phyloP scores from a whole-genome alignment of 371 early-diverging fungal genomes.

The Dichotomocladium elegans region DNA sequence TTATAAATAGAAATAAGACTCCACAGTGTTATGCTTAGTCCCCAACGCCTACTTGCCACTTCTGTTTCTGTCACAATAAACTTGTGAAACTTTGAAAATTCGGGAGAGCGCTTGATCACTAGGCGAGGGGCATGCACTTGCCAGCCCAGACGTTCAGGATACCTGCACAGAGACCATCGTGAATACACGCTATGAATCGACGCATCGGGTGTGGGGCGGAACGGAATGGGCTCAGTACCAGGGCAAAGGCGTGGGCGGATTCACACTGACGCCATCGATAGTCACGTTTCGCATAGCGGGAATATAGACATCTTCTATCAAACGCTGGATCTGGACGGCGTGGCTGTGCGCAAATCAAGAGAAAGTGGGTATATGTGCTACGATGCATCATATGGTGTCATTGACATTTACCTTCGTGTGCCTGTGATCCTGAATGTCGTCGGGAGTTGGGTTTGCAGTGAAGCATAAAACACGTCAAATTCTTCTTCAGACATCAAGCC shows the following conservation, averaged over 20 bases:
- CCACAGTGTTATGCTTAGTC: too few species aligned
- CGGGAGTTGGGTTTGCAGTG: conserved; percentile 71
- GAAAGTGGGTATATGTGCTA: too few species aligned
- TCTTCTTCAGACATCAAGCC: conserved; percentile 79
- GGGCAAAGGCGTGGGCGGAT: conserved; percentile 73
- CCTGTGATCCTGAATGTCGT: conserved; percentile 93
- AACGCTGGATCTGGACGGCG: conserved; percentile 47
- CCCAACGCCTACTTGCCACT: conserved; percentile 51
- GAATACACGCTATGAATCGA: too few species aligned
- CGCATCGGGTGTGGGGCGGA: too few species aligned
- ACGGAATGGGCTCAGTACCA: conserved; percentile 43
- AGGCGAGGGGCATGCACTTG: conserved; percentile 69
- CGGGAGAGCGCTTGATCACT: conserved; percentile 70
- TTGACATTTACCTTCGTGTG: conserved; percentile 59
- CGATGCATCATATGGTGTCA: conserved; percentile 4
- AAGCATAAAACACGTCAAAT: conserved; percentile 67
- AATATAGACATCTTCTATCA: conserved; percentile 50
- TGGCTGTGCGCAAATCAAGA: conserved; percentile 25
- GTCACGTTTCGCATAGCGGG: conserved; percentile 50
- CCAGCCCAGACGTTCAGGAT: conserved; percentile 91
- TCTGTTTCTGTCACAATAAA: conserved; percentile 95
- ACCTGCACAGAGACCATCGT: conserved; percentile 23
- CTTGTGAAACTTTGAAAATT: conserved; percentile 79
- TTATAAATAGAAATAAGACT: not conserved
- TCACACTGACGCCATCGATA: conserved; percentile 66